Conservation (phyloP, 495 filamentous ascomycete genomes). For the Neurospora cerealis region DNA sequence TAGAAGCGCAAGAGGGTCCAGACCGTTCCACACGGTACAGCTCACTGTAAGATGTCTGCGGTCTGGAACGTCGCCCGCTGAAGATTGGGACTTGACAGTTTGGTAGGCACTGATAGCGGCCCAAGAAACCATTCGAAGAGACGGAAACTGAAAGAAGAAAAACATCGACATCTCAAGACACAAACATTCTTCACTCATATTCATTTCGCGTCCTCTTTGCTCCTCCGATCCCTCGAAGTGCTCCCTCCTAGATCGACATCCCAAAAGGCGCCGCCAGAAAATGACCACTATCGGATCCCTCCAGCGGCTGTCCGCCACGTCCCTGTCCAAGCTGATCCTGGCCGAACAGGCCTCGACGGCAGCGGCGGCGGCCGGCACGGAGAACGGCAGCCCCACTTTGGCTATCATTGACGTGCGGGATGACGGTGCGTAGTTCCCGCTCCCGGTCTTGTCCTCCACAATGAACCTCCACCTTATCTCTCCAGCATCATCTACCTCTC, state of each 20-base stretch:
- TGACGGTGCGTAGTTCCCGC: constrained; percentile 40
- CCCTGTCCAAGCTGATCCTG: constrained; percentile 47
- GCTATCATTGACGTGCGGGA: constrained; percentile 87
- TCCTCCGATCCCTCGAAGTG: neutral
- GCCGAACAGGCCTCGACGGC: constrained; percentile 12
- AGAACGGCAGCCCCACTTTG: constrained; percentile 25
- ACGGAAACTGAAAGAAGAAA: neutral
- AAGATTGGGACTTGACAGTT: neutral
- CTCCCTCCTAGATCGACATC: neutral
- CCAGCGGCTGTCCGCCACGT: constrained; percentile 51
- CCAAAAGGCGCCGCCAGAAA: constrained; percentile 33
- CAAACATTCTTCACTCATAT: neutral
- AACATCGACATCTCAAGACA: neutral
- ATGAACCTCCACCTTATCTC: neutral
- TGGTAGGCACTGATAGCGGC: neutral
- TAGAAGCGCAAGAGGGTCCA: neutral
- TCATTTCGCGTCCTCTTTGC: neutral
- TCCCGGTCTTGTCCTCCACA: neutral
- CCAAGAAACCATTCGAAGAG: neutral
- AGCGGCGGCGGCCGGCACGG: neutral
- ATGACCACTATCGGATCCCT: constrained; percentile 47
- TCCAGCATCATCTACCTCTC: neutral
- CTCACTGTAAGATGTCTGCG: neutral
- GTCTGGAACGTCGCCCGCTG: neutral
- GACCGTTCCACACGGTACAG: neutral